These are phyloP conservation scores for Asterella californica DNA, from an alignment of 225 moss, liverwort and hornwort species.

Conservation along the genomic window DNA sequence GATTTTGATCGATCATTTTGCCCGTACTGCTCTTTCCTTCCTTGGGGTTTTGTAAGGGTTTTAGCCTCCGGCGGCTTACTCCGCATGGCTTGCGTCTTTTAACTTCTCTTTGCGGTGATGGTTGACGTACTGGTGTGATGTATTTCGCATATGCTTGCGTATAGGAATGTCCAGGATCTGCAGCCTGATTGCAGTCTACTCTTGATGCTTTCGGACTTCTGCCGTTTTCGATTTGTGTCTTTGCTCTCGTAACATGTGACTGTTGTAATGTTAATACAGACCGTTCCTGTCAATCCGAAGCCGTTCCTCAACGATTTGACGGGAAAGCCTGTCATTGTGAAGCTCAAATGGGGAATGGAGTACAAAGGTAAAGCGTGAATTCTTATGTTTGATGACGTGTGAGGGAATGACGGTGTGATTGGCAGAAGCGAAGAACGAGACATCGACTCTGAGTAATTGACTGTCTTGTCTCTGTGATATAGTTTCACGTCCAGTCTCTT, in stretches of 20 bases:
- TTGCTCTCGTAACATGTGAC: neutral
- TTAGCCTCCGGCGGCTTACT: no score
- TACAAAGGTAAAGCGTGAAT: slow-evolving; percentile 70
- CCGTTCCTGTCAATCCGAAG: slow-evolving; percentile 92
- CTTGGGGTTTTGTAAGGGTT: neutral
- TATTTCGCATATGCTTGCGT: no score
- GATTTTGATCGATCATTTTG: neutral
- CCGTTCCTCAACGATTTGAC: slow-evolving; percentile 93
- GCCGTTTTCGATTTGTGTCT: no score
- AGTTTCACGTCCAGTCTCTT: neutral
- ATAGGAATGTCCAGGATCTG: no score
- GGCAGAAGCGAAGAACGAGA: neutral
- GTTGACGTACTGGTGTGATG: no score
- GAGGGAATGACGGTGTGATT: no score
- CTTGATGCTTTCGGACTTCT: no score
- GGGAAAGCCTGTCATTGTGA: slow-evolving; percentile 96
- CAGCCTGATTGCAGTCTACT: no score
- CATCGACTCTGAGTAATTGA: neutral
- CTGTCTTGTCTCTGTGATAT: neutral
- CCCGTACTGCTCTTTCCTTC: neutral
- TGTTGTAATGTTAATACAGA: slow-evolving; percentile 37
- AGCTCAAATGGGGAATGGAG: slow-evolving; percentile 98
- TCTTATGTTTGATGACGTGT: neutral
- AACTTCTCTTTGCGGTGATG: no score
- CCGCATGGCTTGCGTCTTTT: no score